These are phyloP conservation scores for Phialophora chinensis DNA, from an alignment of 2,329 filamentous ascomycete genomes.

Conservation along the genomic window DNA sequence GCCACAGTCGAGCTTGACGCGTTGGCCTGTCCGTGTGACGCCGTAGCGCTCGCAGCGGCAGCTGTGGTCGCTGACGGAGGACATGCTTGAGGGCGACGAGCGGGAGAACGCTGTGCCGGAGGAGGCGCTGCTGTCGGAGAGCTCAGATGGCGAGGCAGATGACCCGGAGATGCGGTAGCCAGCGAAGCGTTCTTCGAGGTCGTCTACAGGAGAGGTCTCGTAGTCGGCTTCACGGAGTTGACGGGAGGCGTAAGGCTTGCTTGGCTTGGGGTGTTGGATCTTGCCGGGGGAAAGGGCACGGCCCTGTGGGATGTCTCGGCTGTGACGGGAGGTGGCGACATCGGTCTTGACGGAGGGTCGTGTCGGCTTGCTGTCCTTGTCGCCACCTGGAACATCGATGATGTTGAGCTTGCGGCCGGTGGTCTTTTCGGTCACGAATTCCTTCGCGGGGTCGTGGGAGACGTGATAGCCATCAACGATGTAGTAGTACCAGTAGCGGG, in stretches of 20 bases:
- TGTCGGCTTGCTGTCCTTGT: slow-evolving; percentile 46
- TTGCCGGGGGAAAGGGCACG: slow-evolving; percentile 85
- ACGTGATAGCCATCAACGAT: slow-evolving; percentile 99
- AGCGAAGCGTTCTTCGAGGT: slow-evolving; percentile 77
- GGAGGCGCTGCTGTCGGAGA: slow-evolving; percentile 62
- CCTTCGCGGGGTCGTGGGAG: slow-evolving; percentile 90
- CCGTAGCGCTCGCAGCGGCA: slow-evolving; percentile 97
- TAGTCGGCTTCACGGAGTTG: slow-evolving; percentile 85
- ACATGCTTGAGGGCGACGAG: slow-evolving; percentile 61
- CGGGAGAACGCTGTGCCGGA: slow-evolving; percentile 53
- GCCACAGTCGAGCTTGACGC: slow-evolving; percentile 95
- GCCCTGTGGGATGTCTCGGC: slow-evolving; percentile 78
- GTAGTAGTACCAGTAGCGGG: slow-evolving; percentile 99
- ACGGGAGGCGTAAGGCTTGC: slow-evolving; percentile 84
- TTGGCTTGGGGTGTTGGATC: slow-evolving; percentile 89
- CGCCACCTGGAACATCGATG: slow-evolving; percentile 80
- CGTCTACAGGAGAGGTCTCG: slow-evolving; percentile 69
- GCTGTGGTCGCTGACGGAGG: slow-evolving; percentile 69
- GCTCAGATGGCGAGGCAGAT: slow-evolving; percentile 75
- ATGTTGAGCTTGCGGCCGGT: slow-evolving; percentile 97
- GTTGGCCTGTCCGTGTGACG: slow-evolving; percentile 89
- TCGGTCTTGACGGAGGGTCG: slow-evolving; percentile 47
- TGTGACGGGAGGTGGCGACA: slow-evolving; percentile 56
- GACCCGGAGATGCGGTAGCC: slow-evolving; percentile 71
- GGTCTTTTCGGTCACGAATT: slow-evolving; percentile 90